Percentiles rank a stretch among this genome's conserved stretches.
These are phyloP conservation scores for Aureobasidium vineae DNA, from an alignment of 2,329 filamentous ascomycete genomes.

Conservation along the genomic window DNA sequence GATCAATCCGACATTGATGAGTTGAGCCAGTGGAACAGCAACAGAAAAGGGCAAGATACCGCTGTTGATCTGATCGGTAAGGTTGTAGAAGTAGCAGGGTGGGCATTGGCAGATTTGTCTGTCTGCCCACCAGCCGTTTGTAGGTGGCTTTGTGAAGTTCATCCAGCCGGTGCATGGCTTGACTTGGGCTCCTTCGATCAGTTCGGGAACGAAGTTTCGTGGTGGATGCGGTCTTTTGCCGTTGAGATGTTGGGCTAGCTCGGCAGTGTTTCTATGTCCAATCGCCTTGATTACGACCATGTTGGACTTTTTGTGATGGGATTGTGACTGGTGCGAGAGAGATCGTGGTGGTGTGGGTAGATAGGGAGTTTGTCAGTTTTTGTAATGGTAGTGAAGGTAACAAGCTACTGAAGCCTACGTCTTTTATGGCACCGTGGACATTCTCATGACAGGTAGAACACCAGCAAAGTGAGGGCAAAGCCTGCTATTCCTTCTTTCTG, in stretches of 20 bases:
- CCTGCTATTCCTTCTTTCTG: background rate
- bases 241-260: background rate
- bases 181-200: slow-evolving; percentile 10
- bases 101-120: slow-evolving; percentile 19
- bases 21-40: slow-evolving; percentile 14
- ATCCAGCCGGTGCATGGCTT: slow-evolving; percentile 23
- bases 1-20: slow-evolving; percentile 23
- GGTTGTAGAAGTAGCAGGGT: slow-evolving; percentile 12
- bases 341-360: background rate
- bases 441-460: no score
- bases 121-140: slow-evolving; percentile 15
- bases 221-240: slow-evolving; percentile 2
- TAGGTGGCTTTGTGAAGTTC: slow-evolving; percentile 4
- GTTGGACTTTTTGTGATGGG: background rate
- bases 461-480: background rate
- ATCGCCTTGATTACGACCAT: slow-evolving; percentile 15
- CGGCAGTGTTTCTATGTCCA: background rate
- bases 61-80: slow-evolving; percentile 1
- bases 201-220: slow-evolving; percentile 14
- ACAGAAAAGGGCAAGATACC: background rate
- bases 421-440: background rate
- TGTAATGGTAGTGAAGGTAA: background rate
- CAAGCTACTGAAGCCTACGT: background rate
- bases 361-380: background rate
- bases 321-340: background rate